These are phyloP conservation scores for Ampelomyces quisqualis DNA, from an alignment of 2,329 filamentous ascomycete genomes.

Conservation along the genomic window DNA sequence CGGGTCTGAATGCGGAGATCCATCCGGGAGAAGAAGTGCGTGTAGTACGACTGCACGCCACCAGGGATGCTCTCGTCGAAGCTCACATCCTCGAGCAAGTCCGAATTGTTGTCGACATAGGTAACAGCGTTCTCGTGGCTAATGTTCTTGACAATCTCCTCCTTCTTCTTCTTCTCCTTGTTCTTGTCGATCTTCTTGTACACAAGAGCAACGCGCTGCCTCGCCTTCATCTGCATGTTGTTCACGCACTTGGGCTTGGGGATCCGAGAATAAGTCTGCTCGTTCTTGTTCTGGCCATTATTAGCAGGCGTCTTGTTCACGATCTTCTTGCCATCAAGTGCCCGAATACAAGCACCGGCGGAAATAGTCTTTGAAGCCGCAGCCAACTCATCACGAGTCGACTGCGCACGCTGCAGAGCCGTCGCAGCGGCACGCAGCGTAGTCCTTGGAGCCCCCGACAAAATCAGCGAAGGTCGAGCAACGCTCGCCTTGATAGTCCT, in stretches of 20 bases:
- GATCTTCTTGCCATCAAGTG: neutral
- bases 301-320: neutral
- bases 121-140: conserved; percentile 3
- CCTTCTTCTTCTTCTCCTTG: neutral
- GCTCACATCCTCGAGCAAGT: conserved; percentile 10
- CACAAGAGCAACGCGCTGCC: neutral
- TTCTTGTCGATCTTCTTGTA: neutral
- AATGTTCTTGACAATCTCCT: neutral
- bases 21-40: too few species aligned
- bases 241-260: neutral
- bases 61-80: conserved; percentile 8
- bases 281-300: neutral
- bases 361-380: conserved; percentile 1
- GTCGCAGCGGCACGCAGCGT: neutral
- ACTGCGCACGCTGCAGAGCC: neutral
- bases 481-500: neutral
- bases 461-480: neutral
- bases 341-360: neutral
- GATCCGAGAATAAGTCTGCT: conserved; percentile 1
- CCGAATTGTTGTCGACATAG: conserved; percentile 1
- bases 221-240: neutral
- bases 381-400: conserved; percentile 1
- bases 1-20: too few species aligned
- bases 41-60: neutral
- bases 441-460: conserved; percentile 2